Conservation (phyloP, 371 early-diverging fungal genomes). For the Lichtheimia corymbifera region DNA sequence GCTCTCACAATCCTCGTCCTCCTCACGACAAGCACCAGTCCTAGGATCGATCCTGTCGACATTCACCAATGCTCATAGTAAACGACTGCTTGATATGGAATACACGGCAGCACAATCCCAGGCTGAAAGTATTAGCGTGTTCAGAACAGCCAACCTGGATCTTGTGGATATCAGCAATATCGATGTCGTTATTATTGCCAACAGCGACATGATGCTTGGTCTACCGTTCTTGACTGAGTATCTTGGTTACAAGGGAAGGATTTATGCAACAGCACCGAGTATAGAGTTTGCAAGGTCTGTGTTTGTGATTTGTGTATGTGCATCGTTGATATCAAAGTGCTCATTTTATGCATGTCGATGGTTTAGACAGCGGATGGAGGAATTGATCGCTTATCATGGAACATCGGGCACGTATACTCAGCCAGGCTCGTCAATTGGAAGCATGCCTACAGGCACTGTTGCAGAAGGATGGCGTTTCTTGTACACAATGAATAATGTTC, state of each 20-base stretch:
- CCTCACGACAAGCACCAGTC: neutral
- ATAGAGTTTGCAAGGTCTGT: constrained; percentile 67
- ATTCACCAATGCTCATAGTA: constrained; percentile 10
- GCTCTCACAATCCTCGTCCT: constrained; percentile 7
- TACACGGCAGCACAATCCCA: constrained; percentile 11
- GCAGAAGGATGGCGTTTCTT: constrained; percentile 8
- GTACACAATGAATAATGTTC: constrained; percentile 1
- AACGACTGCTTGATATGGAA: constrained; percentile 16
- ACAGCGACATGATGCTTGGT: constrained; percentile 72
- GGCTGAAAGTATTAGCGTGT: constrained; percentile 32
- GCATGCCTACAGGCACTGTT: neutral
- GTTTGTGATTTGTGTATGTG: neutral
- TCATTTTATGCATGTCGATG: neutral
- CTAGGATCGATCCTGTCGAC: neutral
- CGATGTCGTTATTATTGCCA: constrained; percentile 78
- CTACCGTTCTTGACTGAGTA: constrained; percentile 86
- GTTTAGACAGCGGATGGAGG: constrained; percentile 64
- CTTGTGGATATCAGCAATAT: constrained; percentile 59
- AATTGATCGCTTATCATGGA: constrained; percentile 59
- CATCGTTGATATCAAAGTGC: neutral
- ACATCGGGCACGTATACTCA: constrained; percentile 21
- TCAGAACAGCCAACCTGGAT: constrained; percentile 54
- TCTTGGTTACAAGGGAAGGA: constrained; percentile 78
- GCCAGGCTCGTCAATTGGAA: constrained; percentile 18
- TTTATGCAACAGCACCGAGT: constrained; percentile 83